Evolutionary conservation across 2,329 filamentous ascomycete species (phyloP).

Genomic region (Cladosporium sphaerospermum): DNA sequence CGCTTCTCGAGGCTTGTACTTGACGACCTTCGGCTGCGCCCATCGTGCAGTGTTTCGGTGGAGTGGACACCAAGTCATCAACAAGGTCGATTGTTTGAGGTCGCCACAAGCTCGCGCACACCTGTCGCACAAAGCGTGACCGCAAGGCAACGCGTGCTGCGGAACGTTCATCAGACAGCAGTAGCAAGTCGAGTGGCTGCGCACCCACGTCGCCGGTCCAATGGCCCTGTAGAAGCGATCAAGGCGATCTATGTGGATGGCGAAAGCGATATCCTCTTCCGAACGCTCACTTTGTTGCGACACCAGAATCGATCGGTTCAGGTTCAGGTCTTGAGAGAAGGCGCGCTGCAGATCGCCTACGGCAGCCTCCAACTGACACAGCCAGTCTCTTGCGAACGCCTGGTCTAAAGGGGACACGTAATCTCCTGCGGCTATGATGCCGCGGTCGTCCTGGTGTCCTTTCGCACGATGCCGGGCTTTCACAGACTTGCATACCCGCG

Average conservation of each 20-base stretch:
- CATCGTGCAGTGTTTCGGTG: slow-evolving; percentile 7
- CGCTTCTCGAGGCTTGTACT: slow-evolving; percentile 30
- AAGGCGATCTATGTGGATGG: slow-evolving; percentile 12
- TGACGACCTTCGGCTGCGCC: slow-evolving; percentile 12
- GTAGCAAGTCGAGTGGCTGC: slow-evolving; percentile 36
- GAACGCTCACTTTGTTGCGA: slow-evolving; percentile 15
- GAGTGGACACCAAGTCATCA: slow-evolving; percentile 24
- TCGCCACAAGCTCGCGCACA: slow-evolving; percentile 31
- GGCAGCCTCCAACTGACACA: slow-evolving; percentile 25
- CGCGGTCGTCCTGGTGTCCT: slow-evolving; percentile 34
- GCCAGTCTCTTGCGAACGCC: slow-evolving; percentile 20
- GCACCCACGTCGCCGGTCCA: slow-evolving; percentile 29
- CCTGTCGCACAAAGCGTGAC: slow-evolving; percentile 37
- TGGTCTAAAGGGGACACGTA: slow-evolving; percentile 29
- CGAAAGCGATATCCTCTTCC: slow-evolving; percentile 23
- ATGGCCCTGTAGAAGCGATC: slow-evolving; percentile 34
- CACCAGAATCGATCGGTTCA: slow-evolving; percentile 20
- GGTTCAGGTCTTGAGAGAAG: slow-evolving; percentile 15
- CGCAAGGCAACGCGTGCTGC: slow-evolving; percentile 37
- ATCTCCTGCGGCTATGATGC: slow-evolving; percentile 33
- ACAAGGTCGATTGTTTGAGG: slow-evolving; percentile 23
- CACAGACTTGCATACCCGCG: slow-evolving; percentile 27
- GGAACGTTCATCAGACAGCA: slow-evolving; percentile 37
- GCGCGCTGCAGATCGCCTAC: slow-evolving; percentile 24
- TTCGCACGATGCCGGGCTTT: slow-evolving; percentile 25